phyloP scores from a whole-genome alignment of 306 rosid genomes.

The Morella rubra region DNA sequence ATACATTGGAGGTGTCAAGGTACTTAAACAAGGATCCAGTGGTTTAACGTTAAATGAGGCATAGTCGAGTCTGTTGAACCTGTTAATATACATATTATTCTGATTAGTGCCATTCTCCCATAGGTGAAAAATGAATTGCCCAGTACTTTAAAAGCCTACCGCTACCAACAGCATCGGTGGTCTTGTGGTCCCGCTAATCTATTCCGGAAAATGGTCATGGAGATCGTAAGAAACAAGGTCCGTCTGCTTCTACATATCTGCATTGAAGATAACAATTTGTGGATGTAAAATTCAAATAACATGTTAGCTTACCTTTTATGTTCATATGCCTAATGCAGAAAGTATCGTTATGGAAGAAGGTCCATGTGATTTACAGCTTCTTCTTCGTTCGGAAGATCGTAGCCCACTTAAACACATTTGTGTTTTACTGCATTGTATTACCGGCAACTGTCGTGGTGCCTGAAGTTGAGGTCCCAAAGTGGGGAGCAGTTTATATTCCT shows the following conservation, averaged over 20 bases:
- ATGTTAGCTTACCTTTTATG: slow-evolving; percentile 4
- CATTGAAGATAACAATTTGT: not conserved
- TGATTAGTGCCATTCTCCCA: not conserved
- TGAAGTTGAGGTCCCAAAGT: slow-evolving; percentile 76
- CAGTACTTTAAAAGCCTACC: slow-evolving; percentile 89
- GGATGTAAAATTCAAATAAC: not conserved
- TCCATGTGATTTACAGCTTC: slow-evolving; percentile 84
- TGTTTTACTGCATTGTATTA: slow-evolving; percentile 69
- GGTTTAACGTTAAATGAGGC: not conserved
- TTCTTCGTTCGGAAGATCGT: slow-evolving; percentile 79
- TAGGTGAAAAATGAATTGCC: slow-evolving; percentile 90
- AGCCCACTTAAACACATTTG: slow-evolving; percentile 74
- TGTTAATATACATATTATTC: not conserved
- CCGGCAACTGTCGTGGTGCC: slow-evolving; percentile 85
- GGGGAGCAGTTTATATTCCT: slow-evolving; percentile 88
- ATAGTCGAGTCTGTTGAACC: not conserved
- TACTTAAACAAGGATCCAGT: not conserved
- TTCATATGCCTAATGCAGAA: slow-evolving; percentile 50
- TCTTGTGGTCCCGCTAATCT: slow-evolving; percentile 97
- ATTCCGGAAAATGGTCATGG: slow-evolving; percentile 70
- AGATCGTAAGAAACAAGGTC: slow-evolving; percentile 74
- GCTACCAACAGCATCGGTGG: slow-evolving; percentile 91
- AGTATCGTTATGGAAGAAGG: slow-evolving; percentile 72
- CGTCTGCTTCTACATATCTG: not conserved
- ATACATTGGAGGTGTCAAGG: slow-evolving; percentile 65